Percentiles rank a stretch among this genome's conserved stretches.
Evolutionary conservation across 331 rosid species (phyloP).

Genomic region (Arachis monticola): DNA sequence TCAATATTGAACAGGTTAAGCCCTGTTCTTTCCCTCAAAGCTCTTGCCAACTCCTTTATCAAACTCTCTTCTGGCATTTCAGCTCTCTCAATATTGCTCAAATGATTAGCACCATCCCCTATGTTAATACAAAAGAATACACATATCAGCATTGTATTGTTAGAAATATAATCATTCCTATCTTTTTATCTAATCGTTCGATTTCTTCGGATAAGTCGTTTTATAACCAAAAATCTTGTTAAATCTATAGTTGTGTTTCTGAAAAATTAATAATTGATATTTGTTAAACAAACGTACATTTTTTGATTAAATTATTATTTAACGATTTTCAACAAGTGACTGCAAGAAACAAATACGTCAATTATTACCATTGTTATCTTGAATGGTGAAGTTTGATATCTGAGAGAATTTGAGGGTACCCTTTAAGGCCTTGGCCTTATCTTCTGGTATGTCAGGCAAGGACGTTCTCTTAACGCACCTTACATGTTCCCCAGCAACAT

Average conservation of each 20-base stretch:
- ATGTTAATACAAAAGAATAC: too few relatives aligned
- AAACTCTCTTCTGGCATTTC: constrained; percentile 43
- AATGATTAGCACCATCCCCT: neutral
- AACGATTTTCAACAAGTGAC: too few relatives aligned
- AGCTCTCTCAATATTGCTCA: constrained; percentile 20
- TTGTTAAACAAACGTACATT: too few relatives aligned
- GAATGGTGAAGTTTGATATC: constrained; percentile 42
- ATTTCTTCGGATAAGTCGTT: too few relatives aligned
- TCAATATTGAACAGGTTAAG: constrained; percentile 60
- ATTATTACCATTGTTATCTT: neutral
- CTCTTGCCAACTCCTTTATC: constrained; percentile 41
- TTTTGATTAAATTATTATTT: too few relatives aligned
- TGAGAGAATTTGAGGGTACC: constrained; percentile 37
- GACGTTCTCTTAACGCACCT: constrained; percentile 56
- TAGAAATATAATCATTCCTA: too few relatives aligned
- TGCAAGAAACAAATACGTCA: too few relatives aligned
- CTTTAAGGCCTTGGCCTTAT: neutral
- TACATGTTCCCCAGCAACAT: constrained; percentile 53
- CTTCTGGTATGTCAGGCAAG: constrained; percentile 41
- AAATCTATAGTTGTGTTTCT: too few relatives aligned
- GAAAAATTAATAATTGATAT: too few relatives aligned
- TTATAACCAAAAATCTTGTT: too few relatives aligned
- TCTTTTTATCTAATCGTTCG: too few relatives aligned
- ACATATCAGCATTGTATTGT: too few relatives aligned
- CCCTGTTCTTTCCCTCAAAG: constrained; percentile 44